Base-by-base conservation (phyloP, 1,139 yeast genomes). In the Nakaseomyces uthaithaninus region DNA sequence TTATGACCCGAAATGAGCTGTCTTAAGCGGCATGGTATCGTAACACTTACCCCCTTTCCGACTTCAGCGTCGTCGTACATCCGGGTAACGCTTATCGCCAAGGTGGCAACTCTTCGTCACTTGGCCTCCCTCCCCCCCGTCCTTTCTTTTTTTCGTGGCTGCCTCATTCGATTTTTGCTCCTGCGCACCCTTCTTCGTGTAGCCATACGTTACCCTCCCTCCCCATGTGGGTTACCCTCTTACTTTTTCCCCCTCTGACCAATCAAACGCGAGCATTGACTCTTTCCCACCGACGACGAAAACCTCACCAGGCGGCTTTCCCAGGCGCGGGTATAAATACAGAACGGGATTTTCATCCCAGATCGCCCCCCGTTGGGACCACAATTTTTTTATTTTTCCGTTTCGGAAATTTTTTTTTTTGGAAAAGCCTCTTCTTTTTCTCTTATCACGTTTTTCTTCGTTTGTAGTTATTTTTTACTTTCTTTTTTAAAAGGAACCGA, bases 201-300 rank as follows among this genome's bases (percentile, higher is more conserved):
- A 27, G 30, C 30, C 30, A 16, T 18, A 7, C 6, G 7, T 2
- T 14, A 14, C 6, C 37, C 40, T 26, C 14, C 15, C 5, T 19
- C 31, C 31, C 14, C 11, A 28, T 17, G 8, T 20, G 6, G 17
- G 35, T 31, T 31, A 31, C 35, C 35, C 35, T 31, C 25, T 20
- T 10, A 23, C 4, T 14, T 12, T 25, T 24, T 9, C 6, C 15
- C 2, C 9, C 6, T 3, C 16, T 18, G 33, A 28, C 47, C 47
- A 45, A 45, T 45, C 35, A 45, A 24, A 36, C 4, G 15, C 34
- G 34, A n/a, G 37, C 9, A 24, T 33, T 14, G 11, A 12, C 37
- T 17, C 34, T 17, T n/a, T 20, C 12, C 35, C 16, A n/a, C 10
- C 16, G 25, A n/a, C 25, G 35, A 19, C 24, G 25, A 20, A 17